Evolutionary conservation across 257 asterid genomes (phyloP).

Genomic region (Nemophila menziesii): DNA sequence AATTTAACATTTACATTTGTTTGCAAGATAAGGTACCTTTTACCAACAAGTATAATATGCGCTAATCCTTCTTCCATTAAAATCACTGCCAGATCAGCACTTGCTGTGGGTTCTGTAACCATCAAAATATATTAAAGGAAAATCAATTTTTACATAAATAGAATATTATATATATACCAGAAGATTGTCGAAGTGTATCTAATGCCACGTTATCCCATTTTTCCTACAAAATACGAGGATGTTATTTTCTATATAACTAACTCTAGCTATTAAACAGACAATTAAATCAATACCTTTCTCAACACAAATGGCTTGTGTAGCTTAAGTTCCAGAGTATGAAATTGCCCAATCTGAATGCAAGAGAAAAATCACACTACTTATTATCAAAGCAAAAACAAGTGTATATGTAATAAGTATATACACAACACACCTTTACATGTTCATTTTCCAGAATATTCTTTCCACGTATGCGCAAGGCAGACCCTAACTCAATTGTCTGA

Average conservation of each 20-base stretch:
- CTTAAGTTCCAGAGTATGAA: slow-evolving; percentile 90
- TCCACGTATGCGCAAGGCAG: slow-evolving; percentile 84
- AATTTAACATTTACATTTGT: no score
- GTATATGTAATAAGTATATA: slow-evolving; percentile 8
- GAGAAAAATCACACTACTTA: slow-evolving; percentile 11
- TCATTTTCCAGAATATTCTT: slow-evolving; percentile 85
- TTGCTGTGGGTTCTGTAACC: slow-evolving; percentile 64
- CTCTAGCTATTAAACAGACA: no score
- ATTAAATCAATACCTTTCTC: slow-evolving; percentile 79
- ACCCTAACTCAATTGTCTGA: slow-evolving; percentile 72
- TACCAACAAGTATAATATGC: slow-evolving; percentile 74
- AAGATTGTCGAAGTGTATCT: slow-evolving; percentile 71
- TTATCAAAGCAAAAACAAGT: slow-evolving; percentile 8
- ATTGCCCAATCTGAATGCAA: slow-evolving; percentile 76
- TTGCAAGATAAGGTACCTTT: slow-evolving; percentile 65
- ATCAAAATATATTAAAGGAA: slow-evolving; percentile 18
- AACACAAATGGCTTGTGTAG: slow-evolving; percentile 76
- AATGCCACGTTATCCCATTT: slow-evolving; percentile 81
- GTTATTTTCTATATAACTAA: no score
- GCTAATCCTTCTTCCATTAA: slow-evolving; percentile 96
- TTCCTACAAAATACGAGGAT: slow-evolving; percentile 44
- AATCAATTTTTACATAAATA: no score
- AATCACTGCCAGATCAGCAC: slow-evolving; percentile 88
- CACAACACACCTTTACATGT: slow-evolving; percentile 65
- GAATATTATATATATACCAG: slow-evolving; percentile 62